These are phyloP conservation scores for Malassezia obtusa DNA, from an alignment of 1,284 basidiomycete genomes.

Conservation along the genomic window DNA sequence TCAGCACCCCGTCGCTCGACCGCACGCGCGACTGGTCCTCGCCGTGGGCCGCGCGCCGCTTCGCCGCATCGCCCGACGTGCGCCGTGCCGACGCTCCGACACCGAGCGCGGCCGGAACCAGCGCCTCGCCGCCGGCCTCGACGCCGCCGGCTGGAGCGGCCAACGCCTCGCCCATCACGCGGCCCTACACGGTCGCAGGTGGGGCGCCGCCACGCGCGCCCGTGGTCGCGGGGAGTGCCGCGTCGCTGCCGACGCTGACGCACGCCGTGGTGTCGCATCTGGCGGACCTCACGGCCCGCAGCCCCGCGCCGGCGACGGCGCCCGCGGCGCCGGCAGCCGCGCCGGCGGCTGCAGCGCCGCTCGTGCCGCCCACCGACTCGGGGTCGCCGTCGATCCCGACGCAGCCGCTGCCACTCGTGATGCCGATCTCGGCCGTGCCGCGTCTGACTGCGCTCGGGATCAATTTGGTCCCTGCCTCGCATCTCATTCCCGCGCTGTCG, in stretches of 20 bases:
- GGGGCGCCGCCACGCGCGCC: neutral
- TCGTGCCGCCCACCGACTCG: neutral
- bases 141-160: neutral
- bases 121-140: no score
- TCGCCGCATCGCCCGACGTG: neutral
- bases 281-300: constrained; percentile 5
- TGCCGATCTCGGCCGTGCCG: constrained; percentile 35
- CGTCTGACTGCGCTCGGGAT: constrained; percentile 37
- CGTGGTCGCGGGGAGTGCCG: neutral
- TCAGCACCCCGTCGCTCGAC: neutral
- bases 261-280: constrained; percentile 11
- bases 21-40: neutral
- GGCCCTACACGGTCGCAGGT: neutral
- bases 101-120: neutral
- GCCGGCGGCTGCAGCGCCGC: neutral
- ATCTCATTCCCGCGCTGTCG: constrained; percentile 31
- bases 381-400: constrained; percentile 26
- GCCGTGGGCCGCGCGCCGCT: neutral
- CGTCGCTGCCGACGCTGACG: constrained; percentile 8
- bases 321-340: neutral
- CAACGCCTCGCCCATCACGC: neutral
- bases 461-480: constrained; percentile 31
- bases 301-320: neutral
- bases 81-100: neutral
- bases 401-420: constrained; percentile 41